Evolutionary conservation across 2,329 filamentous ascomycete species (phyloP), one percentile per base, ranked within the genome.

Genomic region (Fusarium haematococcum): DNA sequence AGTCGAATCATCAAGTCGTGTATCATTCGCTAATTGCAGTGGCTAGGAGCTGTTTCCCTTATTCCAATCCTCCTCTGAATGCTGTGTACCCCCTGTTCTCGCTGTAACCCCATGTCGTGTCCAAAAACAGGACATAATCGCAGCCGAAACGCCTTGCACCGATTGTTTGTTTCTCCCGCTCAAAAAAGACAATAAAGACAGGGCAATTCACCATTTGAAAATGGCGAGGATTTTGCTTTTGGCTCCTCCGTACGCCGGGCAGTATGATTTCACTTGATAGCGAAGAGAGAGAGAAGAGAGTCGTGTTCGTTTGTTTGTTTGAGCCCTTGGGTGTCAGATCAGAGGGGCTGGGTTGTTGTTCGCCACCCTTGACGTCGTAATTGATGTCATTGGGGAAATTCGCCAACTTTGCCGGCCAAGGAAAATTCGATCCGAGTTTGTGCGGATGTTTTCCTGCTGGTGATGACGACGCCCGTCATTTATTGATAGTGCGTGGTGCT

Each of bases 301-400:
- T 27, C 16, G 45, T 50, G 41, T 23, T 23, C 20, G 43, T 25
- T 48, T 48, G 13, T 48, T 48, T 48, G 14, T 50, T 33, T 43
- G 37, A n/a, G 20, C 1, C 25, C 45, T 56, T 27, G 13, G 45
- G 32, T 52, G 52, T 71, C 10, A 30, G 30, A 48, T 39, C 52
- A 64, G 32, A 32, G 20, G 56, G 72, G 69, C 69, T 75, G 72
- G 35, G 72, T 25, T 16, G 39, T 20, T 54, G 30, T 67, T 68
- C 50, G 72, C 73, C 73, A 75, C 73, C 45, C 64, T 68, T 75
- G 69, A 70, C 71, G 72, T 74, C 61, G 69, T 16, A 32, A 35
- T 70, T 67, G 73, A 75, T 75, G 73, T 65, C 72, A 75, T 65
- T 41, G 37, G 39, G 35, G 13, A 18, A 35, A 6, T 20, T n/a